Conservation (phyloP, 2,329 filamentous ascomycete species). For the Paecilomyces sp. region DNA sequence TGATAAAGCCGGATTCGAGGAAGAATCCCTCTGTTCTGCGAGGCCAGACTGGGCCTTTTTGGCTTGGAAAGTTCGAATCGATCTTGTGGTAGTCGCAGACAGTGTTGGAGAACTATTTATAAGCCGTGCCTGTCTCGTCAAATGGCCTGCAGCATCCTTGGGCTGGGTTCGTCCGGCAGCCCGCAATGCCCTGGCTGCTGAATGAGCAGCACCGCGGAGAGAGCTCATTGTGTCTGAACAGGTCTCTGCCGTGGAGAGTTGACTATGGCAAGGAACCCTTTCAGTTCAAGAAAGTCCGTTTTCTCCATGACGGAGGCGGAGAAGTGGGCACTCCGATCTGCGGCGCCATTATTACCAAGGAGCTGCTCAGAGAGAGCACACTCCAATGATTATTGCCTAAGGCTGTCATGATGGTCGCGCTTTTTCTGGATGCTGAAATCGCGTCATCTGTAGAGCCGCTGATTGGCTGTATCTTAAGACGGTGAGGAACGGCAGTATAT, state of each 20-base stretch:
- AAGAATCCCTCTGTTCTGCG: conserved; percentile 14
- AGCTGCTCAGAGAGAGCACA: neutral
- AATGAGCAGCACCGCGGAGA: conserved; percentile 9
- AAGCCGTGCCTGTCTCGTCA: neutral
- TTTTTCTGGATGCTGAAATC: conserved; percentile 1
- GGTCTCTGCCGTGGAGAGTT: neutral
- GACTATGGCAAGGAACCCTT: neutral
- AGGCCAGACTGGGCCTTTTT: conserved; percentile 12
- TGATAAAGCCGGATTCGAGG: conserved; percentile 75
- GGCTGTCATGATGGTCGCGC: neutral
- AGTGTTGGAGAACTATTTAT: neutral
- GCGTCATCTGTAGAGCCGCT: conserved; percentile 6
- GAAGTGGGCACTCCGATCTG: neutral
- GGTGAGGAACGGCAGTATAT: neutral
- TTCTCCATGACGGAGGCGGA: conserved; percentile 1
- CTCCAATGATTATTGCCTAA: no score
- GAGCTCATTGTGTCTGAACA: conserved; percentile 9
- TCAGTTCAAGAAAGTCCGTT: neutral
- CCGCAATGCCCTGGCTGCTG: conserved; percentile 8
- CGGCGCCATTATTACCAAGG: neutral
- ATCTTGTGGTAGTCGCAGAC: conserved; percentile 7
- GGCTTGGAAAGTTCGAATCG: conserved; percentile 7
- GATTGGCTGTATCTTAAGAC: conserved; percentile 2
- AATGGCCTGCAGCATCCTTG: conserved; percentile 1
- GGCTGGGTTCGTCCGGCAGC: conserved; percentile 6